Evolutionary conservation across 2,329 filamentous ascomycete genomes (phyloP), one percentile per base, ranked within the genome.

Genomic region (Pseudogymnoascus sp.): DNA sequence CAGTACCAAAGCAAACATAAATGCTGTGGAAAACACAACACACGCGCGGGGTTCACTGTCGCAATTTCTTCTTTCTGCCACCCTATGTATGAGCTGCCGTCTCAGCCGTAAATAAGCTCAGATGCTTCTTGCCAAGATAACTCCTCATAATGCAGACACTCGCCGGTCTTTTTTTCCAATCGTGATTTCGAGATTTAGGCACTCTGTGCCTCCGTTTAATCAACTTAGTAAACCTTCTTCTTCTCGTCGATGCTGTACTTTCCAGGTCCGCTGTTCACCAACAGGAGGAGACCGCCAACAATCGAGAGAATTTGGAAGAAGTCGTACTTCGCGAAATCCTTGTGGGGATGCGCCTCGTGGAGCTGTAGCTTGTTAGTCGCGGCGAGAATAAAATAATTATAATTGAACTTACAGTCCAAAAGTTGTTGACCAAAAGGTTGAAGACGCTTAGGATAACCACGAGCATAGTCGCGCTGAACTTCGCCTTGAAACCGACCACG

Each of bases 241-340:
- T 99, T 99, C 85, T 99, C 94, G 77, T 99, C 94, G 76, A 97
- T 93, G 75, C 90, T 96, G 81, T 97, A 89, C 76, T 96, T 92
- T 65, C 94, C 94, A 8, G 94, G 94, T 64, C 94, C 94, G 84
- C 94, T 97, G 85, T 99, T 99, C 78, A 97, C 92, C 67, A 99
- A 85, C 67, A 99, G 87, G 62, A 99, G 83, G 62, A 99, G 89
- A 75, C 94, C 94, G 66, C 94, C 94, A 67, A 97, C 93, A 74
- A 99, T 99, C 59, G 94, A 99, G 61, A 99, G 82, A 70, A 97
- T 97, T 81, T 99, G 94, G 87, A 99, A 99, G 82, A 99, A 99
- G 76, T 99, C 94, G 84, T 99, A 99, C 80, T 99, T 99, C 81
- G 94, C 94, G 74, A 99, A 99, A 77, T 99, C 94, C 85, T 97